Evolutionary conservation across 768 basidiomycete genomes (phyloP).

Genomic region (Kwoniella shandongensis): DNA sequence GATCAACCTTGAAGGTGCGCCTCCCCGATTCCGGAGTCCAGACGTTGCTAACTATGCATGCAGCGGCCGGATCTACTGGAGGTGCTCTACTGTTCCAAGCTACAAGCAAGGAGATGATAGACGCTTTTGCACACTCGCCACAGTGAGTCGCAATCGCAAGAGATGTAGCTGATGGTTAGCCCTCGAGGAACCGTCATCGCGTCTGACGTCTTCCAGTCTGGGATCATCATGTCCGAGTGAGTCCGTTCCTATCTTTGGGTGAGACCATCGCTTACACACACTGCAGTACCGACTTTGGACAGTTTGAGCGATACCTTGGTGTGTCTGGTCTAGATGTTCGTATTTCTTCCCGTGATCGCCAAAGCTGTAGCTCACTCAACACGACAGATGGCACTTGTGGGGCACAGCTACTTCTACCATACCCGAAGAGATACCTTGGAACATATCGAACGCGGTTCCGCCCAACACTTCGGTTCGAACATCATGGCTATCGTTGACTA

Average conservation of each 20-base stretch:
- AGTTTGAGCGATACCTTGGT: slow-evolving; percentile 85
- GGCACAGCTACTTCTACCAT: slow-evolving; percentile 88
- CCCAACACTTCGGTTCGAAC: slow-evolving; percentile 89
- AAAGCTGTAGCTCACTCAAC: slow-evolving; percentile 8
- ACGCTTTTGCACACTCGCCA: slow-evolving; percentile 81
- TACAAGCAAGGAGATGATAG: slow-evolving; percentile 90
- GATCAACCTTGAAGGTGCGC: slow-evolving; percentile 82
- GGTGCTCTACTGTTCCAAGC: slow-evolving; percentile 93
- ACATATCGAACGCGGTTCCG: slow-evolving; percentile 79
- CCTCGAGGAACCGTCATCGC: slow-evolving; percentile 88
- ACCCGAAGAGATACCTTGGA: slow-evolving; percentile 78
- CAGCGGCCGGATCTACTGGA: slow-evolving; percentile 82
- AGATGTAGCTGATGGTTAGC: slow-evolving; percentile 43
- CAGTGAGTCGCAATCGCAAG: slow-evolving; percentile 56
- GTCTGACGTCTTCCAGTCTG: slow-evolving; percentile 88
- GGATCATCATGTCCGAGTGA: slow-evolving; percentile 84
- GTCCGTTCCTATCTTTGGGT: slow-evolving; percentile 53
- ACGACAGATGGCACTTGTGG: slow-evolving; percentile 77
- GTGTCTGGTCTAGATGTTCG: slow-evolving; percentile 86
- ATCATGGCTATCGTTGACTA: slow-evolving; percentile 72
- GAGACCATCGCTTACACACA: slow-evolving; percentile 10
- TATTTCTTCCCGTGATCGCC: slow-evolving; percentile 11
- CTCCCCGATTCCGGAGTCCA: neutral
- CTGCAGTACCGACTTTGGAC: slow-evolving; percentile 85
- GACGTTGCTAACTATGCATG: neutral